Evolutionary conservation across 257 asterid species (phyloP).

Genomic region (Asclepias syriaca): DNA sequence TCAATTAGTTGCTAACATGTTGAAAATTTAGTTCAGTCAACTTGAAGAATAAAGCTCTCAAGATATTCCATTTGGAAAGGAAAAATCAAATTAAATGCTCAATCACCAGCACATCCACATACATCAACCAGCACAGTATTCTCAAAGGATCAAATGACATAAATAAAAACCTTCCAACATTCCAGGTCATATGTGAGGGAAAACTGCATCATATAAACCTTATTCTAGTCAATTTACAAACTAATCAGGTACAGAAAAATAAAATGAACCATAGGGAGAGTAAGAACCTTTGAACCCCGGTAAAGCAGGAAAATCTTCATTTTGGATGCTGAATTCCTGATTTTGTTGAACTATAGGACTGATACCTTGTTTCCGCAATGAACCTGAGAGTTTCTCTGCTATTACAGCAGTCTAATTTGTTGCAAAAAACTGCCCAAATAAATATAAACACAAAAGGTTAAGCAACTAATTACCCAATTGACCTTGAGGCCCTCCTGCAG

Average conservation of each 20-base stretch:
- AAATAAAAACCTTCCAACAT: neutral
- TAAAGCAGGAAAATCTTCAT: constrained; percentile 98
- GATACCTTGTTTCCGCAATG: constrained; percentile 87
- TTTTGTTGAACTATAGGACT: constrained; percentile 88
- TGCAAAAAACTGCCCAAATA: constrained; percentile 17
- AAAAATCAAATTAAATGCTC: neutral
- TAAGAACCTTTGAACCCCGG: constrained; percentile 89
- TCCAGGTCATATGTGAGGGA: neutral
- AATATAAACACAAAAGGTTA: constrained; percentile 16
- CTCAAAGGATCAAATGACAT: neutral
- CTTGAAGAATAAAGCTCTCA: neutral
- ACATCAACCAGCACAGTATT: neutral
- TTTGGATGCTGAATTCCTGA: constrained; percentile 98
- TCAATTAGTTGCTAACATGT: neutral
- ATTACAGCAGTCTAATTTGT: constrained; percentile 21
- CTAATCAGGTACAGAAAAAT: neutral
- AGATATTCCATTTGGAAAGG: neutral
- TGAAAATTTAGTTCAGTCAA: neutral
- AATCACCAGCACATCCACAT: neutral
- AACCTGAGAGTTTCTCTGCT: constrained; percentile 48
- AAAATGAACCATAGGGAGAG: neutral
- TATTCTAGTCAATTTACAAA: neutral
- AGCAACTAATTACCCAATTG: constrained; percentile 56
- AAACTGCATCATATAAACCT: neutral
- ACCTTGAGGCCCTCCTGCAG: constrained; percentile 98